Evolutionary conservation across 2,329 filamentous ascomycete genomes (phyloP).

Genomic region (Rhexocercosporidium sp.): DNA sequence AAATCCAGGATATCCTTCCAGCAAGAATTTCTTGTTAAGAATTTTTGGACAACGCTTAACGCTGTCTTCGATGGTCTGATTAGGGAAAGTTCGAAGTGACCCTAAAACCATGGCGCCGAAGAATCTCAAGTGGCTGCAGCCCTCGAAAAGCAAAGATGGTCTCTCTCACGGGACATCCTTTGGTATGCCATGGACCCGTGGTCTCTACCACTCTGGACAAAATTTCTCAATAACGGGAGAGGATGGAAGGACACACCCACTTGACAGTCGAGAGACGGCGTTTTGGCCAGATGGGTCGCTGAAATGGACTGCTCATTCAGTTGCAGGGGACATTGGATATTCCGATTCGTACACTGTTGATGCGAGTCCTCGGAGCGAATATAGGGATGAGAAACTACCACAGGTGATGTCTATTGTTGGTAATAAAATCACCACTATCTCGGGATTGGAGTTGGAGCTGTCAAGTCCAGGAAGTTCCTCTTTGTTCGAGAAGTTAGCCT

Average conservation of each 20-base stretch:
- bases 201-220: constrained; percentile 9
- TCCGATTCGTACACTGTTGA: constrained; percentile 8
- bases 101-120: neutral
- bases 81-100: too few relatives aligned
- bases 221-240: constrained; percentile 1
- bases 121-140: constrained; percentile 8
- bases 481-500: constrained; percentile 5
- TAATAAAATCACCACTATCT: neutral
- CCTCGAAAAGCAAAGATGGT: neutral
- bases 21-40: too few relatives aligned
- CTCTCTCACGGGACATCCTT: constrained; percentile 8
- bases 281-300: constrained; percentile 15
- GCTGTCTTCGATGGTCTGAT: too few relatives aligned
- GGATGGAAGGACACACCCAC: neutral
- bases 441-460: constrained; percentile 8
- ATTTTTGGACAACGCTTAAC: too few relatives aligned
- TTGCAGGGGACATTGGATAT: neutral
- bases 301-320: constrained; percentile 18
- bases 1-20: too few relatives aligned
- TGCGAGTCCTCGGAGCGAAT: neutral
- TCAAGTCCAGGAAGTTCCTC: constrained; percentile 4
- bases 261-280: constrained; percentile 13
- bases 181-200: constrained; percentile 14
- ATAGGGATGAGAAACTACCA: too few relatives aligned
- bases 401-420: neutral